Conservation (phyloP, 2,329 filamentous ascomycete species). For the Pseudocercospora fuligena region DNA sequence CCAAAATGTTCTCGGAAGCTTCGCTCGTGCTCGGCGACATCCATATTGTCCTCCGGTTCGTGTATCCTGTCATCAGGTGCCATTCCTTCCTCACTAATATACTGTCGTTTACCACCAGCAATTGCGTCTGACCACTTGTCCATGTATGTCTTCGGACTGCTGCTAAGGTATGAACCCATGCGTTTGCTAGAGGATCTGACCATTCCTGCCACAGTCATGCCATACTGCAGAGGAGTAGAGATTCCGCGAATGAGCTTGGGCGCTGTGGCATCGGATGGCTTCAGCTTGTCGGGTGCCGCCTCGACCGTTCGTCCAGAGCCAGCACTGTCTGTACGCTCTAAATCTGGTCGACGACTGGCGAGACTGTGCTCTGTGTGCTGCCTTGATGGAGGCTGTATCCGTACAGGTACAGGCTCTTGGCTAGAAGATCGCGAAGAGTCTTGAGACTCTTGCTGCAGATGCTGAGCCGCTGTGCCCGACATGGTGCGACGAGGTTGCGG, state of each 20-base stretch:
- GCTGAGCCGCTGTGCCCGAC: constrained; percentile 33
- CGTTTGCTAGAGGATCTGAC: constrained; percentile 70
- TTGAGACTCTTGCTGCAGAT: constrained; percentile 40
- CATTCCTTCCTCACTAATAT: constrained; percentile 72
- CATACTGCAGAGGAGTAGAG: constrained; percentile 29
- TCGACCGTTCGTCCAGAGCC: constrained; percentile 26
- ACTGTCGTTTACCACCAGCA: constrained; percentile 88
- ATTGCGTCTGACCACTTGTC: constrained; percentile 98
- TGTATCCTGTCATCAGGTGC: constrained; percentile 66
- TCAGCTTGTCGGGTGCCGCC: constrained; percentile 10
- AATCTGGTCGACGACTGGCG: constrained; percentile 11
- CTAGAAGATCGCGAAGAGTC: constrained; percentile 43
- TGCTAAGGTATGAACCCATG: constrained; percentile 70
- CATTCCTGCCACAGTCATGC: constrained; percentile 28
- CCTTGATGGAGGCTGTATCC: constrained; percentile 37
- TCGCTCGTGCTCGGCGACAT: constrained; percentile 59
- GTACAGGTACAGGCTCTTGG: constrained; percentile 34
- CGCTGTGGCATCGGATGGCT: constrained; percentile 16
- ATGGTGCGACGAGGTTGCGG: constrained; percentile 29
- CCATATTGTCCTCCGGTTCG: constrained; percentile 61
- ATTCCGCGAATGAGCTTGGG: constrained; percentile 29
- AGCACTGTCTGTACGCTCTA: constrained; percentile 21
- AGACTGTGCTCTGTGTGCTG: constrained; percentile 32
- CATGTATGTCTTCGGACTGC: constrained; percentile 93
- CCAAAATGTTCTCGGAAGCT: constrained; percentile 91